Conservation (phyloP, 257 asterid genomes). For the Buddleja alternifolia region DNA sequence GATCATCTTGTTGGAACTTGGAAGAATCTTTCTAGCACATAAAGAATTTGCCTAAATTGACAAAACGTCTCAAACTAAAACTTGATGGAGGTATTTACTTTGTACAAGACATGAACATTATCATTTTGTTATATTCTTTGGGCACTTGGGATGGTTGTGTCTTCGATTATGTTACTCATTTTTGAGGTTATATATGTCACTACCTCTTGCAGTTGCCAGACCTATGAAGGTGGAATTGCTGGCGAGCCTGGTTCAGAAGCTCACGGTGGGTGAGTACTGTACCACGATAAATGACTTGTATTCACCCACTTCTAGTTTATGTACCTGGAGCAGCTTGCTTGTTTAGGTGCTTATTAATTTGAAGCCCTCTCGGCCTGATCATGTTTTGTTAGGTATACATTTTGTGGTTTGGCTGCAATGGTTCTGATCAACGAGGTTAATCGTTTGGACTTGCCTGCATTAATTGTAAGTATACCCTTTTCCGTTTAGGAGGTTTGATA, state of each 20-base stretch:
- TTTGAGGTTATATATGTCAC: slow-evolving; percentile 11
- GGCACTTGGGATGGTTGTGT: slow-evolving; percentile 18
- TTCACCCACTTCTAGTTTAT: slow-evolving; percentile 17
- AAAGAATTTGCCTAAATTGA: background rate
- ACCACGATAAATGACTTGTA: slow-evolving; percentile 13
- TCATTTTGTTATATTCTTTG: slow-evolving; percentile 4
- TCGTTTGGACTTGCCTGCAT: slow-evolving; percentile 77
- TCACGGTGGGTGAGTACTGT: slow-evolving; percentile 91
- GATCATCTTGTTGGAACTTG: background rate
- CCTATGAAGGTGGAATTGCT: slow-evolving; percentile 97
- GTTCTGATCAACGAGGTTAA: slow-evolving; percentile 77
- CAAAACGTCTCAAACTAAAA: background rate
- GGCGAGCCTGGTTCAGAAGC: slow-evolving; percentile 99
- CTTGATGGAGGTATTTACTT: background rate
- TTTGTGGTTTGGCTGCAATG: slow-evolving; percentile 98
- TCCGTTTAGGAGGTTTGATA: background rate
- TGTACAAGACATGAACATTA: background rate
- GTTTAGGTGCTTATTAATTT: slow-evolving; percentile 20
- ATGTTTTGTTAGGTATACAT: slow-evolving; percentile 66
- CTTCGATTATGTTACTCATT: slow-evolving; percentile 2
- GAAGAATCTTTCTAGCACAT: background rate
- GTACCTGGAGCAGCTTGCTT: slow-evolving; percentile 5
- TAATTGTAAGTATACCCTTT: slow-evolving; percentile 60
- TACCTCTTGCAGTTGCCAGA: slow-evolving; percentile 76
- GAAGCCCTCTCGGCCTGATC: slow-evolving; percentile 28